phyloP scores from a whole-genome alignment of 305 asterid species.

The Rubia occidens region DNA sequence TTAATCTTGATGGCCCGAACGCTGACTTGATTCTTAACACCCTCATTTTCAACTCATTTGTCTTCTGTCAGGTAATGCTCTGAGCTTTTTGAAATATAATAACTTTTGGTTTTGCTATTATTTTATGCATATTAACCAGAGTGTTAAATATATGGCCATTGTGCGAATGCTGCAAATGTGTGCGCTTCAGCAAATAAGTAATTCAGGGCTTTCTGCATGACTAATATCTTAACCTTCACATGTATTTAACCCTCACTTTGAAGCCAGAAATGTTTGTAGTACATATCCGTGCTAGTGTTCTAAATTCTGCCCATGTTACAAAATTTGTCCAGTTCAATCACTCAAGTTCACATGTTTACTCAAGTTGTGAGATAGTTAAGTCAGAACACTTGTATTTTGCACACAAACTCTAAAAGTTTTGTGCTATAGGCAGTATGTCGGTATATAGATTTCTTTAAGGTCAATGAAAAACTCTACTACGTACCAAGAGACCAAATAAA shows the following conservation, averaged over 20 bases:
- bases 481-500: no score
- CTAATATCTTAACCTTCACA: not conserved
- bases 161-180: not conserved
- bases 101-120: not conserved
- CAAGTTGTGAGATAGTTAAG: not conserved
- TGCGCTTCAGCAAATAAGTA: not conserved
- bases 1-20: constrained; percentile 53
- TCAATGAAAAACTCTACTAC: not conserved
- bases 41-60: constrained; percentile 85
- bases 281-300: not conserved
- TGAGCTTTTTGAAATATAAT: constrained; percentile 1
- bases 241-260: not conserved
- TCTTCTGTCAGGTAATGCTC: constrained; percentile 73
- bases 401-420: no score
- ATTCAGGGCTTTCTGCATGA: not conserved
- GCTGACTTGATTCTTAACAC: constrained; percentile 76
- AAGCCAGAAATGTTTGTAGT: not conserved
- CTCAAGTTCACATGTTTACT: not conserved
- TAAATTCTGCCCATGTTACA: not conserved
- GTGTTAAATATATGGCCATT: not conserved
- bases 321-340: not conserved
- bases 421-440: no score
- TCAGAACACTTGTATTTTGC: not conserved
- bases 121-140: not conserved
- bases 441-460: no score